Evolutionary conservation across 2,329 filamentous ascomycete species (phyloP).

Genomic region (Trichoderma sp.): DNA sequence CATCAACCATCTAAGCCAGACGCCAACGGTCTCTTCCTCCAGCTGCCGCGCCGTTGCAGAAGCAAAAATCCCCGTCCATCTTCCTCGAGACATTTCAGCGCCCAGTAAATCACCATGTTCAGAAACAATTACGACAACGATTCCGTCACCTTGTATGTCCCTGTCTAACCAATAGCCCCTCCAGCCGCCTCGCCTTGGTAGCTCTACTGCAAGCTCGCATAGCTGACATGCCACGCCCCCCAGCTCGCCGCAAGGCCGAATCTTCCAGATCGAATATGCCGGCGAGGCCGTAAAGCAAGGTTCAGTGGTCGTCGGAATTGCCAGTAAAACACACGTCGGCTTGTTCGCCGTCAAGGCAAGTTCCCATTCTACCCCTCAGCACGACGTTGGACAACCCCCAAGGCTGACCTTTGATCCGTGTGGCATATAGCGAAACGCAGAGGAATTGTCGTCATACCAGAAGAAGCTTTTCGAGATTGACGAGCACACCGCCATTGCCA

Average conservation of each 20-base stretch:
- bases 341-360: conserved; percentile 92
- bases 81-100: conserved; percentile 22
- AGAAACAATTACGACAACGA: conserved; percentile 99
- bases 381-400: not conserved
- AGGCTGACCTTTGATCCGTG: conserved; percentile 21
- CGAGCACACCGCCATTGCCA: conserved; percentile 91
- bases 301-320: conserved; percentile 94
- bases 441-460: conserved; percentile 99
- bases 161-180: conserved; percentile 25
- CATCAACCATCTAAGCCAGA: conserved; percentile 14
- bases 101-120: conserved; percentile 72
- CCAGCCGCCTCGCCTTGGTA: not conserved
- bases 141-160: conserved; percentile 93
- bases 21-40: conserved; percentile 19
- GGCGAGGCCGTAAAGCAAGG: conserved; percentile 98
- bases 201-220: conserved; percentile 30
- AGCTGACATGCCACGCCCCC: conserved; percentile 16
- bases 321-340: conserved; percentile 97
- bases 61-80: not conserved
- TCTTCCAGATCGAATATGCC: conserved; percentile 99
- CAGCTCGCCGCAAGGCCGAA: conserved; percentile 97
- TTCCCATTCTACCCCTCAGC: conserved; percentile 25
- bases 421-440: conserved; percentile 80
- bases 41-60: conserved; percentile 25
- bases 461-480: conserved; percentile 99